Evolutionary conservation across 192 early-diverging fungal species (phyloP).

Genomic region (Rhizophlyctis rosea): DNA sequence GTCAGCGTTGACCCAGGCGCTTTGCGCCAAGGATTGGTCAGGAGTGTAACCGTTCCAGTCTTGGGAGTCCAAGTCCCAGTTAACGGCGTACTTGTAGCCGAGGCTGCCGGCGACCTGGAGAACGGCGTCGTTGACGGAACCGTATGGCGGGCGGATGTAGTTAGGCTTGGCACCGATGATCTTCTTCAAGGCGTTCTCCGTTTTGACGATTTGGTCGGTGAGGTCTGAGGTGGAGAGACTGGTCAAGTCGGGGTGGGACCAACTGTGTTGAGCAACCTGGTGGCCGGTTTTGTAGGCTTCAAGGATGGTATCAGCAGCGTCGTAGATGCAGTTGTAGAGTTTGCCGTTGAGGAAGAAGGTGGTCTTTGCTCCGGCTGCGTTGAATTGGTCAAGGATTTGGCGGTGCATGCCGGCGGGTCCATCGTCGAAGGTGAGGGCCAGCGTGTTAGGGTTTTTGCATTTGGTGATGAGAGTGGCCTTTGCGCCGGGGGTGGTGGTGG

Average conservation of each 20-base stretch:
- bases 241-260: slow-evolving; percentile 57
- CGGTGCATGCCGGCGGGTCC: slow-evolving; percentile 50
- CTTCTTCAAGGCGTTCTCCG: slow-evolving; percentile 49
- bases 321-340: slow-evolving; percentile 41
- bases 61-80: not conserved
- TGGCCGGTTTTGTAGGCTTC: slow-evolving; percentile 55
- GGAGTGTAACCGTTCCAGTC: not conserved
- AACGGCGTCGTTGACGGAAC: not conserved
- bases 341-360: slow-evolving; percentile 66
- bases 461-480: slow-evolving; percentile 6
- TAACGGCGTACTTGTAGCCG: not conserved
- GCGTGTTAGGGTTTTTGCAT: slow-evolving; percentile 9
- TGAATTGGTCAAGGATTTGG: slow-evolving; percentile 45
- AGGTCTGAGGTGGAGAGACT: slow-evolving; percentile 42
- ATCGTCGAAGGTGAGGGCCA: slow-evolving; percentile 63
- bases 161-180: slow-evolving; percentile 11
- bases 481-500: not conserved
- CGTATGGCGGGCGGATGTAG: slow-evolving; percentile 20
- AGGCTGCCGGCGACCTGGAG: not conserved
- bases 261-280: slow-evolving; percentile 58
- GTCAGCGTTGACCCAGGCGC: not conserved
- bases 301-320: slow-evolving; percentile 41
- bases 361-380: slow-evolving; percentile 43
- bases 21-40: not conserved
- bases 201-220: slow-evolving; percentile 57